phyloP scores from a whole-genome alignment of 2,329 filamentous ascomycete species.

The Penicillium palitans region DNA sequence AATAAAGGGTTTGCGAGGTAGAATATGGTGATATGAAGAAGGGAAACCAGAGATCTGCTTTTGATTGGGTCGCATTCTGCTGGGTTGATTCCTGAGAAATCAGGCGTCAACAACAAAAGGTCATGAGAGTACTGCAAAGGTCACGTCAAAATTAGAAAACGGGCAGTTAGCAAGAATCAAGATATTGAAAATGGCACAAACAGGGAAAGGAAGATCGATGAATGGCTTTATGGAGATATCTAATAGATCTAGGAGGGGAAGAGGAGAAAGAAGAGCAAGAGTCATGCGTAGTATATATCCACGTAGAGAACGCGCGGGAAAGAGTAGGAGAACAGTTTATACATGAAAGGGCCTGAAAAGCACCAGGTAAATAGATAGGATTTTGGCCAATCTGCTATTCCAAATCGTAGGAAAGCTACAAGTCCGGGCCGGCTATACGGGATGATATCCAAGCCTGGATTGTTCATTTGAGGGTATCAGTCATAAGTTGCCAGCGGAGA shows the following conservation, averaged over 20 bases:
- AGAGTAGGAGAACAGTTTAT: neutral
- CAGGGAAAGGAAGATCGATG: neutral
- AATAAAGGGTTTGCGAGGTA: neutral
- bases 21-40: neutral
- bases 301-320: neutral
- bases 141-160: neutral
- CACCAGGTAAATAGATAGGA: neutral
- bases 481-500: neutral
- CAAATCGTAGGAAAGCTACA: neutral
- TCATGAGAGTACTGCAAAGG: neutral
- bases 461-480: slow-evolving; percentile 17
- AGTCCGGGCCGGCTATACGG: neutral
- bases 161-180: neutral
- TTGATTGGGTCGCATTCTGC: slow-evolving; percentile 8
- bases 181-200: neutral
- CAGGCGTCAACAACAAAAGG: neutral
- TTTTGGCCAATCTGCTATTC: neutral
- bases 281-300: neutral
- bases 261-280: neutral
- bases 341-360: neutral
- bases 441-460: neutral
- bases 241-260: neutral
- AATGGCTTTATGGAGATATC: neutral
- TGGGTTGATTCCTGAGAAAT: neutral
- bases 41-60: neutral